Percentiles rank a stretch among this genome's conserved stretches.
Evolutionary conservation across 148 eudicot species (phyloP).

Genomic region (Selenicereus undatus): DNA sequence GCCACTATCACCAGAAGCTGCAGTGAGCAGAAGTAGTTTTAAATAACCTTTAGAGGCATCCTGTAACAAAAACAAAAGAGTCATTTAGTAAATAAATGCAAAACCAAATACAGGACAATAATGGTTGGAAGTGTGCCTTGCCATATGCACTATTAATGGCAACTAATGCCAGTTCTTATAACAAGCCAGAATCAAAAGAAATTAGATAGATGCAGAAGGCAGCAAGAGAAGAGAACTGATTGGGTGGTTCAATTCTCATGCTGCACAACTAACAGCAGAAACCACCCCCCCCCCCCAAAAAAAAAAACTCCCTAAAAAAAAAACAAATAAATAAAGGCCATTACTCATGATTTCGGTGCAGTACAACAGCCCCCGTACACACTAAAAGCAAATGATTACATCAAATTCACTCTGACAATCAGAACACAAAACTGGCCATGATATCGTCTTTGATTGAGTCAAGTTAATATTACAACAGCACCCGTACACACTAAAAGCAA

Average conservation of each 20-base stretch:
- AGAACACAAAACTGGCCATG: not conserved
- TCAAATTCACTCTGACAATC: not conserved
- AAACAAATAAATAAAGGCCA: not conserved
- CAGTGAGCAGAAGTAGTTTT: slow-evolving; percentile 83
- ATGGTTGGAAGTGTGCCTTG: slow-evolving; percentile 5
- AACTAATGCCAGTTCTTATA: not conserved
- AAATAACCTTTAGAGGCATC: slow-evolving; percentile 92
- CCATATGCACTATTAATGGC: not conserved
- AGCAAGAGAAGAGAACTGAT: not conserved
- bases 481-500: not conserved
- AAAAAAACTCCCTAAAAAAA: not conserved
- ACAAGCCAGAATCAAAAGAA: not conserved
- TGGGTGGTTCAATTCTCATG: not conserved
- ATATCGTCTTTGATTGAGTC: not conserved
- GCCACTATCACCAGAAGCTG: slow-evolving; percentile 77
- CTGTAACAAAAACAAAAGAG: slow-evolving; percentile 35
- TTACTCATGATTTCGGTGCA: too few species aligned
- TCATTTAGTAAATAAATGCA: not conserved
- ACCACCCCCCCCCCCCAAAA: not conserved
- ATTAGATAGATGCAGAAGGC: not conserved
- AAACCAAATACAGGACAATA: slow-evolving; percentile 1
- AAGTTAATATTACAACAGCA: not conserved
- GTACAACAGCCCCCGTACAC: not conserved
- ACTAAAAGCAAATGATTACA: not conserved
- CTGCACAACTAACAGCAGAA: not conserved